Conservation (phyloP, 306 rosid species). For the Comarum palustre region DNA sequence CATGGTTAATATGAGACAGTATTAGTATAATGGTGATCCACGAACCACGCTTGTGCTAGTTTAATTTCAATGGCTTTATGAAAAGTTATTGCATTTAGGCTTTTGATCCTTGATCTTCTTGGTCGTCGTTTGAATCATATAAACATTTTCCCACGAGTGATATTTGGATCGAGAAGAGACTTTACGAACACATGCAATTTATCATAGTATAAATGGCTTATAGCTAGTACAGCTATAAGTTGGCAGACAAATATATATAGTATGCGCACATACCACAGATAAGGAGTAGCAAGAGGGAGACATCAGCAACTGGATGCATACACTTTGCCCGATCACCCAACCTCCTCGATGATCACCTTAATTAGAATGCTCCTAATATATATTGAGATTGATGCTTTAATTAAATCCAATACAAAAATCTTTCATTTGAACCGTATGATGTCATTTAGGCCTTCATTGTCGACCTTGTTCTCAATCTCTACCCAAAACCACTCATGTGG, state of each 20-base stretch:
- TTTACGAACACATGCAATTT: neutral
- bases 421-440: slow-evolving; percentile 20
- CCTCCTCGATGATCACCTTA: slow-evolving; percentile 10
- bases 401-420: slow-evolving; percentile 17
- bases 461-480: slow-evolving; percentile 24
- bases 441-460: slow-evolving; percentile 40
- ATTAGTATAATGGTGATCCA: too few species aligned
- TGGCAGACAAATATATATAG: too few species aligned
- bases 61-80: neutral
- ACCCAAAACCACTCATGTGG: slow-evolving; percentile 50
- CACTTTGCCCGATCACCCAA: slow-evolving; percentile 21
- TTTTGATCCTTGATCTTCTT: neutral
- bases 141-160: neutral
- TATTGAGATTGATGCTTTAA: neutral
- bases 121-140: slow-evolving; percentile 3
- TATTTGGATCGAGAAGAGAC: neutral
- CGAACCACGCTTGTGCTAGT: too few species aligned
- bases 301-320: slow-evolving; percentile 34
- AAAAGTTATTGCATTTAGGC: neutral
- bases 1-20: too few species aligned
- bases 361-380: slow-evolving; percentile 13
- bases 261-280: too few species aligned
- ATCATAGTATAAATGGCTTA: too few species aligned
- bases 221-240: too few species aligned
- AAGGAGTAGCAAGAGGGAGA: slow-evolving; percentile 7